A percentile compares a stretch with the other conserved stretches of the same genome.
Conservation (phyloP, 768 basidiomycete genomes). For the Boletus coccyginus region DNA sequence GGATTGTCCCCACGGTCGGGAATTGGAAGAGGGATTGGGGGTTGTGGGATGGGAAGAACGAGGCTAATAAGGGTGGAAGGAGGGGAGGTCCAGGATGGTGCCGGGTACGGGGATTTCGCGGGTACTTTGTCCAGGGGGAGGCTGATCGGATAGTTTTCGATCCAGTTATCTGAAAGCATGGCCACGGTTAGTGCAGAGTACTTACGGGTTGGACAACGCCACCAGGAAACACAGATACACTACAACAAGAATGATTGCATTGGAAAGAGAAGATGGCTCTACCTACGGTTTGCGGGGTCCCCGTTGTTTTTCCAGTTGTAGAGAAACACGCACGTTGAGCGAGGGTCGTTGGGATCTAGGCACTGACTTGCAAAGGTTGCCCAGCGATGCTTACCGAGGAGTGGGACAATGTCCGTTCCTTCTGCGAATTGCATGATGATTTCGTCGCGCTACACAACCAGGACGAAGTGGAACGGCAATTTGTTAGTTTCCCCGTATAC, state of each 20-base stretch:
- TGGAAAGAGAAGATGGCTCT: neutral
- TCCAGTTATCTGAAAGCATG: conserved; percentile 26
- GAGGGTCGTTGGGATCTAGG: conserved; percentile 5
- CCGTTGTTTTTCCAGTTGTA: conserved; percentile 33
- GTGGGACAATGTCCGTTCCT: conserved; percentile 24
- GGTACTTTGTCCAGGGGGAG: conserved; percentile 13
- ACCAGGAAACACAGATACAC: neutral
- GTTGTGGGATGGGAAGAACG: conserved; percentile 25
- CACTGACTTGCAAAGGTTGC: conserved; percentile 4
- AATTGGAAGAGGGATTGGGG: neutral
- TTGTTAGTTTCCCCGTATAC: neutral
- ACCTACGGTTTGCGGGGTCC: conserved; percentile 31
- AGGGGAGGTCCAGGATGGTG: conserved; percentile 21
- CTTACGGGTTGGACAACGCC: neutral
- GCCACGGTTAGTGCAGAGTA: neutral
- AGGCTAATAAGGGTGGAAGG: conserved; percentile 18
- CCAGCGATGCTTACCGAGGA: conserved; percentile 29
- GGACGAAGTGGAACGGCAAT: too few relatives aligned
- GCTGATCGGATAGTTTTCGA: conserved; percentile 16
- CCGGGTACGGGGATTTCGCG: conserved; percentile 25
- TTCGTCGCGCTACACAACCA: conserved; percentile 22
- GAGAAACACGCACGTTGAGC: conserved; percentile 23
- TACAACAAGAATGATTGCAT: neutral
- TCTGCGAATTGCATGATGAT: conserved; percentile 27
- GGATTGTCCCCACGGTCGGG: neutral